Conservation (phyloP, 208 protist genomes). For the Trypanosoma cruzi region DNA sequence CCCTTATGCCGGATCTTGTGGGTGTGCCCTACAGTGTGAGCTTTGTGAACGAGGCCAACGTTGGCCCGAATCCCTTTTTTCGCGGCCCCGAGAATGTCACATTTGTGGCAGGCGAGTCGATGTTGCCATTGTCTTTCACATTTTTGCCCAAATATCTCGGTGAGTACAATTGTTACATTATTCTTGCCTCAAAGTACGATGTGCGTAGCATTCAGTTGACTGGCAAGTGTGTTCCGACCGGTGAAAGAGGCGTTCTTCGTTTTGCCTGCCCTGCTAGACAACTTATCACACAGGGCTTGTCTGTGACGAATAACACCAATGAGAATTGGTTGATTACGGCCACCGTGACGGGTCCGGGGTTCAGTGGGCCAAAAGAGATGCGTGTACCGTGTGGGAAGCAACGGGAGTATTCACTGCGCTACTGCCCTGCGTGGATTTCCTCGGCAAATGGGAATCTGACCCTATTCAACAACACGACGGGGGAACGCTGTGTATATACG, state of each 20-base stretch:
- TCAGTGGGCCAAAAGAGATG: conserved; percentile 84
- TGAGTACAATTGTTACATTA: conserved; percentile 72
- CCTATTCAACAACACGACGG: conserved; percentile 85
- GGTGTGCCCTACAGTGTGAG: conserved; percentile 48
- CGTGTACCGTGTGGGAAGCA: conserved; percentile 64
- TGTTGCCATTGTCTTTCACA: conserved; percentile 44
- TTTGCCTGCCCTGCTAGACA: conserved; percentile 90
- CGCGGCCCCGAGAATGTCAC: conserved; percentile 30
- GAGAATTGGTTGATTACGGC: conserved; percentile 89
- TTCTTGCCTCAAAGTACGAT: conserved; percentile 87
- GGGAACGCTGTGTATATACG: conserved; percentile 86
- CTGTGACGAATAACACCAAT: conserved; percentile 76
- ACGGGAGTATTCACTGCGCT: conserved; percentile 88
- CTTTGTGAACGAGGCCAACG: conserved; percentile 72
- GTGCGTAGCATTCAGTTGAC: conserved; percentile 82
- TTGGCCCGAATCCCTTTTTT: conserved; percentile 90
- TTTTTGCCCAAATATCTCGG: conserved; percentile 89
- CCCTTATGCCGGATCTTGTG: conserved; percentile 25
- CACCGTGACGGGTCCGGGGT: conserved; percentile 73
- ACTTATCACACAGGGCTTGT: conserved; percentile 89
- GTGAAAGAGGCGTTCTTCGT: conserved; percentile 74
- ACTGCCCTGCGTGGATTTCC: conserved; percentile 81
- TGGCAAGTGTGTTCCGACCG: conserved; percentile 78
- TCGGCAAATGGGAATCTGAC: conserved; percentile 63
- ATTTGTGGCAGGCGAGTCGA: conserved; percentile 17